A percentile compares a stretch with the other conserved stretches of the same genome.
These are phyloP conservation scores for Brassica rapa DNA, from an alignment of 345 rosid genomes.

Conservation along the genomic window DNA sequence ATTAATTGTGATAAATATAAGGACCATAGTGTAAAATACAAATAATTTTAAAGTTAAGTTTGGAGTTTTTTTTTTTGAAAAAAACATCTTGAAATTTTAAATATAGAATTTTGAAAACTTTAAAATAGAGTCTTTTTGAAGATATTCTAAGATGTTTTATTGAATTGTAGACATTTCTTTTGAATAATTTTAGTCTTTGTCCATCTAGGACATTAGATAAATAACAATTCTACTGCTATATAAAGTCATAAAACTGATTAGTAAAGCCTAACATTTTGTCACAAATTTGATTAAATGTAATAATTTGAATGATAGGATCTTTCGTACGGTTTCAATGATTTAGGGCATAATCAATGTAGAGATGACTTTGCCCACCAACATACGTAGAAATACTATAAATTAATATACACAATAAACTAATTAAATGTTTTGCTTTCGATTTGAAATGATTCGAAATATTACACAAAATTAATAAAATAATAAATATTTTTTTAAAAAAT, in stretches of 20 bases:
- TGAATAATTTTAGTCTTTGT: neutral
- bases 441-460: too few relatives aligned
- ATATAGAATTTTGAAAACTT: too few relatives aligned
- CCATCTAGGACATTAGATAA: neutral
- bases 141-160: neutral
- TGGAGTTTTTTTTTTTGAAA: too few relatives aligned
- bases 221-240: neutral
- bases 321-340: slow-evolving; percentile 17
- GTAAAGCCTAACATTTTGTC: neutral
- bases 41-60: too few relatives aligned
- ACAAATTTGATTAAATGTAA: neutral
- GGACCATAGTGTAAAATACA: too few relatives aligned
- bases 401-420: too few relatives aligned
- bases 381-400: neutral
- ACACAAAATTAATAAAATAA: too few relatives aligned
- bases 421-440: too few relatives aligned
- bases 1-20: too few relatives aligned
- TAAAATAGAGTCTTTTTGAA: too few relatives aligned
- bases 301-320: neutral
- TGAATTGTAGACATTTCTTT: neutral
- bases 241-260: neutral
- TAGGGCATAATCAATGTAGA: neutral
- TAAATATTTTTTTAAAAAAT: too few relatives aligned
- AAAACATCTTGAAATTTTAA: too few relatives aligned
- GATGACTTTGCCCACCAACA: slow-evolving; percentile 22